Evolutionary conservation across 768 basidiomycete genomes (phyloP).

Genomic region (Phanerochaete carnosa): DNA sequence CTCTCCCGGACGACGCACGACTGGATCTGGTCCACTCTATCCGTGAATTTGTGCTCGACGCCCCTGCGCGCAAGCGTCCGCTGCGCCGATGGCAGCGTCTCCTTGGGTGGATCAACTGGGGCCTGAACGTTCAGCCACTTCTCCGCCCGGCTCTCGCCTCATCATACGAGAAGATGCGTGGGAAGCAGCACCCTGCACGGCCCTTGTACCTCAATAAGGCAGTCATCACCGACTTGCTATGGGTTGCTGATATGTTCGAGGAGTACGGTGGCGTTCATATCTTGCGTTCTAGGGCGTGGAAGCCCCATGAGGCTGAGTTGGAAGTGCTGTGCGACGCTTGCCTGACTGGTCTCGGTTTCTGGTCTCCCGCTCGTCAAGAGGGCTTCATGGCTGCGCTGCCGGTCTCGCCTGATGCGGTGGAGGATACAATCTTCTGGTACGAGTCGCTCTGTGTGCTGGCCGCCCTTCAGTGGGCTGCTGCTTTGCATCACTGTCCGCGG

Average conservation of each 20-base stretch:
- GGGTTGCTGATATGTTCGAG: conserved; percentile 29
- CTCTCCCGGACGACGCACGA: conserved; percentile 10
- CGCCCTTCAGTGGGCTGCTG: conserved; percentile 1
- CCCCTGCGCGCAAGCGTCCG: not conserved
- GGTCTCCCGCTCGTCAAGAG: conserved; percentile 4
- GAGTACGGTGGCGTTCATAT: conserved; percentile 18
- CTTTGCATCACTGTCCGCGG: not conserved
- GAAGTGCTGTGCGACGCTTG: conserved; percentile 22
- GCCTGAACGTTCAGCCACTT: conserved; percentile 33
- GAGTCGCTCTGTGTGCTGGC: conserved; percentile 4
- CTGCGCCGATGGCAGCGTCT: conserved; percentile 16
- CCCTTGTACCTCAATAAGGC: conserved; percentile 27
- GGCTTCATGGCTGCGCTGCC: conserved; percentile 3
- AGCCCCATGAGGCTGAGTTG: conserved; percentile 1
- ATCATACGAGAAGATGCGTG: conserved; percentile 30
- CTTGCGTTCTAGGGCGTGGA: not conserved
- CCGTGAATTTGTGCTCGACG: conserved; percentile 4
- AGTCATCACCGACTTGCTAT: conserved; percentile 27
- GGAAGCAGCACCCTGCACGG: conserved; percentile 14
- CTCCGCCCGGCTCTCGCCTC: conserved; percentile 25
- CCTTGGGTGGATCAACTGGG: conserved; percentile 38
- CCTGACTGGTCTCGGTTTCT: conserved; percentile 18
- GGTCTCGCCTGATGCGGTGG: not conserved
- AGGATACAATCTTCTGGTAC: conserved; percentile 3
- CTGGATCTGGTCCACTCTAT: conserved; percentile 6